phyloP scores from a whole-genome alignment of 108 stramenopile genomes.

The Hondaea fermentalgiana region DNA sequence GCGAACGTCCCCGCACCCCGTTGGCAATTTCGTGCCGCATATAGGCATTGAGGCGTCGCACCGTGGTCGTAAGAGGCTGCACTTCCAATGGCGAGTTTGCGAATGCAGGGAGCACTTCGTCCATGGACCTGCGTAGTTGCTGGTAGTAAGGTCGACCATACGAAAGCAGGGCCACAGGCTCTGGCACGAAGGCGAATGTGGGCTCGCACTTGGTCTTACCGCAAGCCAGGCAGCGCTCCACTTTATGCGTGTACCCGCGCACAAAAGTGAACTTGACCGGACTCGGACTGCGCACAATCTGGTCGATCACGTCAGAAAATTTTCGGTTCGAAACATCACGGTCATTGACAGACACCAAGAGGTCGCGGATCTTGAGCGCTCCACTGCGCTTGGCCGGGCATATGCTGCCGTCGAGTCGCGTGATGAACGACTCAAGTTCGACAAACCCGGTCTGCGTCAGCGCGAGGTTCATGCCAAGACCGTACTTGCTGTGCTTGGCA shows the following conservation, averaged over 20 bases:
- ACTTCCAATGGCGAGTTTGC: neutral
- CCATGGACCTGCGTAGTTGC: neutral
- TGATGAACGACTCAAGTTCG: neutral
- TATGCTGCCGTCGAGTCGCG: neutral
- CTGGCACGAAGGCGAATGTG: neutral
- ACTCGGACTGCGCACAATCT: neutral
- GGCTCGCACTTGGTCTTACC: neutral
- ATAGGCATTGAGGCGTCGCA: neutral
- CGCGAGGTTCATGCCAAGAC: neutral
- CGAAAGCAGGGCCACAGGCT: neutral
- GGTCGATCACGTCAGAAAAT: neutral
- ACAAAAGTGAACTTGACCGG: slow-evolving; percentile 1
- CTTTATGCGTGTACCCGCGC: neutral
- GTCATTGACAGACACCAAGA: neutral
- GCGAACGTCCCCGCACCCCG: neutral
- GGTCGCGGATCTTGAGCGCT: neutral
- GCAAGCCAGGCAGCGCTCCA: neutral
- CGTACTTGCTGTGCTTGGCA: neutral
- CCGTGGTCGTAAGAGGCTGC: neutral
- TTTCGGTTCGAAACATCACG: neutral
- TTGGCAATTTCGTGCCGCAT: neutral
- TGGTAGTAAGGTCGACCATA: neutral
- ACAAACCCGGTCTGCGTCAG: neutral
- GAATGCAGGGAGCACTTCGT: neutral
- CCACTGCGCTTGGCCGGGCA: neutral